Evolutionary conservation across 768 basidiomycete species (phyloP).

Genomic region (Xerocomus spinulosus): DNA sequence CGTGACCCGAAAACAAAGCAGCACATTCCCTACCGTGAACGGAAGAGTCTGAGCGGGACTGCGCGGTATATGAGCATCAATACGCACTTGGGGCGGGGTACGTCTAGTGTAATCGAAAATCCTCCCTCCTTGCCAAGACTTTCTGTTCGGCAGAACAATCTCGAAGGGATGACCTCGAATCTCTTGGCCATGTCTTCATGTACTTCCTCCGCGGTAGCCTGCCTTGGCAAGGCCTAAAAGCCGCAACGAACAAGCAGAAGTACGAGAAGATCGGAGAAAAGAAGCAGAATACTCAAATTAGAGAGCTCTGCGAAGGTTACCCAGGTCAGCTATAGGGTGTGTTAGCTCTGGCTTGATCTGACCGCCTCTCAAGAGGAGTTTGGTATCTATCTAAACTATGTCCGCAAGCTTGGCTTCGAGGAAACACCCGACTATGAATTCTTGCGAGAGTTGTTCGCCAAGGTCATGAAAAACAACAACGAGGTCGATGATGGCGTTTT

Average conservation of each 20-base stretch:
- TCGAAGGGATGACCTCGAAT: conserved; percentile 94
- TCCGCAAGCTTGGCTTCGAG: conserved; percentile 97
- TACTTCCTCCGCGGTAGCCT: conserved; percentile 96
- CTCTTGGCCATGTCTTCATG: conserved; percentile 99
- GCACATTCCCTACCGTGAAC: conserved; percentile 97
- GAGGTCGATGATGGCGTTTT: conserved; percentile 92
- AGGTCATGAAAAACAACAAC: conserved; percentile 86
- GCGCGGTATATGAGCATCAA: conserved; percentile 99
- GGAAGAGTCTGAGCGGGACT: conserved; percentile 95
- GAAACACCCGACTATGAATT: conserved; percentile 99
- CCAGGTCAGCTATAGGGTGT: conserved; percentile 56
- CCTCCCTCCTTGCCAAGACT: conserved; percentile 2
- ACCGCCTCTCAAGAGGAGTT: conserved; percentile 74
- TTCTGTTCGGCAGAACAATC: conserved; percentile 62
- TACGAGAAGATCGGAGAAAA: conserved; percentile 99
- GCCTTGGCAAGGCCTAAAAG: conserved; percentile 99
- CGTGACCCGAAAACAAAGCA: conserved; percentile 99
- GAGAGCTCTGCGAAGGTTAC: conserved; percentile 93
- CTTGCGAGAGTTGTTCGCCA: conserved; percentile 88
- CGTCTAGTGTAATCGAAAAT: conserved; percentile 13
- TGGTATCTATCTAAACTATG: conserved; percentile 97
- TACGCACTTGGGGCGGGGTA: conserved; percentile 95
- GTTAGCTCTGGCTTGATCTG: conserved; percentile 3
- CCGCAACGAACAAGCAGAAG: conserved; percentile 99
- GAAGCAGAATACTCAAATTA: conserved; percentile 97